Base-by-base conservation (phyloP, 78 protist species). In the Pelomyxa schiedti region DNA sequence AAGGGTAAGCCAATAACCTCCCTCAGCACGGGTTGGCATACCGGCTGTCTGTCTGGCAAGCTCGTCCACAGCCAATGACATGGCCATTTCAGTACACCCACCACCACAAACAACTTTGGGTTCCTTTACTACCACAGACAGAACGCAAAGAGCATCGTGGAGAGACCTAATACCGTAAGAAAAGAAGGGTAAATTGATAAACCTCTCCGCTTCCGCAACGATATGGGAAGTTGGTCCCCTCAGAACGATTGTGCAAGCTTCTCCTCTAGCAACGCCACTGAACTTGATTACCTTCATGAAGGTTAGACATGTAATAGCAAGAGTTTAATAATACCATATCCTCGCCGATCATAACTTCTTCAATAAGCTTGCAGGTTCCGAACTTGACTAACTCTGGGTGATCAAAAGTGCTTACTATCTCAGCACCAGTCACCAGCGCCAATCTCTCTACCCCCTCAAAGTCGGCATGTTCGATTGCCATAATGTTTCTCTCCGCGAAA, bases 121-220 rank as follows among this genome's bases (percentile, higher is more conserved):
- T 79, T 95, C 95, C 29, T 22, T 22, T 9, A 93, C 91, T 2
- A 94, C 86, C 36, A 86, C 93, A 26, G 90, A 39, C 8, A 98
- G 87, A 3, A 98, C 98, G 83, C 98, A 91, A 39, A 98, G 95
- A 4, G 99, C 99, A 82, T 98, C 99, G 88, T 96, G 99, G 38
- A 98, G 85, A 35, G 99, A 94, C 39, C 99, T 87, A n/a, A n/a
- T n/a, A n/a, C n/a, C n/a, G n/a, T n/a, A n/a, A n/a, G n/a, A n/a
- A n/a, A n/a, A n/a, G n/a, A n/a, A n/a, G n/a, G n/a, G n/a, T n/a
- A n/a, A n/a, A n/a, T n/a, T n/a, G n/a, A n/a, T n/a, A n/a, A n/a
- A n/a, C n/a, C n/a, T n/a, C 79, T 98, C 99, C 43, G 97, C 97
- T 83, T 98, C 99, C 43, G 95, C 99, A 35, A 98, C 87, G 35